phyloP scores from a whole-genome alignment of 306 rosid species.

The Lupinus albus region DNA sequence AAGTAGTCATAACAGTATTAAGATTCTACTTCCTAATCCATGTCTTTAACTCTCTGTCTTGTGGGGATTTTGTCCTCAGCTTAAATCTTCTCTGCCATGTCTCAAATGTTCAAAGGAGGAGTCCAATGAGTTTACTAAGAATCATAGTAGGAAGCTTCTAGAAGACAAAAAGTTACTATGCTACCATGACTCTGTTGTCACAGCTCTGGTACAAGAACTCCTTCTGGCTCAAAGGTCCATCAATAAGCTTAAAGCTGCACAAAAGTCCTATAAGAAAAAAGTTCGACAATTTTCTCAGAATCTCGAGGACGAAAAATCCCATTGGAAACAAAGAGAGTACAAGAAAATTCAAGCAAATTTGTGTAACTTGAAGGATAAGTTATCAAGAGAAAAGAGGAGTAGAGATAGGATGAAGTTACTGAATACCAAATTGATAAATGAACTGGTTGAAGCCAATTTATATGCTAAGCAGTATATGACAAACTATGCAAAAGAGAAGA shows the following conservation, averaged over 20 bases:
- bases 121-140: conserved; percentile 20
- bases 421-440: conserved; percentile 45
- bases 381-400: conserved; percentile 51
- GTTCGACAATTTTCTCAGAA: conserved; percentile 38
- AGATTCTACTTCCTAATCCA: conserved; percentile 1
- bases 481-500: conserved; percentile 55
- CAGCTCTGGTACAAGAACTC: conserved; percentile 48
- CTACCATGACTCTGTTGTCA: conserved; percentile 26
- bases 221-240: conserved; percentile 36
- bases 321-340: conserved; percentile 34
- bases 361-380: conserved; percentile 40
- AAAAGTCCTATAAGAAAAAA: conserved; percentile 46
- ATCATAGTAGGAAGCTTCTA: conserved; percentile 38
- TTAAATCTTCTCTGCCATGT: conserved; percentile 34
- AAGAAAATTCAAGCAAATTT: conserved; percentile 36
- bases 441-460: conserved; percentile 47
- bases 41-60: neutral
- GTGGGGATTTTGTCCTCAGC: conserved; percentile 25
- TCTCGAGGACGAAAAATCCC: conserved; percentile 48
- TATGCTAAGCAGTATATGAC: conserved; percentile 39
- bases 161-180: conserved; percentile 4
- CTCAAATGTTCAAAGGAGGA: conserved; percentile 38
- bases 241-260: conserved; percentile 45
- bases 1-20: too few relatives aligned
- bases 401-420: conserved; percentile 44